Conservation (phyloP, 2,329 filamentous ascomycete genomes). For the Colletotrichum sp. region DNA sequence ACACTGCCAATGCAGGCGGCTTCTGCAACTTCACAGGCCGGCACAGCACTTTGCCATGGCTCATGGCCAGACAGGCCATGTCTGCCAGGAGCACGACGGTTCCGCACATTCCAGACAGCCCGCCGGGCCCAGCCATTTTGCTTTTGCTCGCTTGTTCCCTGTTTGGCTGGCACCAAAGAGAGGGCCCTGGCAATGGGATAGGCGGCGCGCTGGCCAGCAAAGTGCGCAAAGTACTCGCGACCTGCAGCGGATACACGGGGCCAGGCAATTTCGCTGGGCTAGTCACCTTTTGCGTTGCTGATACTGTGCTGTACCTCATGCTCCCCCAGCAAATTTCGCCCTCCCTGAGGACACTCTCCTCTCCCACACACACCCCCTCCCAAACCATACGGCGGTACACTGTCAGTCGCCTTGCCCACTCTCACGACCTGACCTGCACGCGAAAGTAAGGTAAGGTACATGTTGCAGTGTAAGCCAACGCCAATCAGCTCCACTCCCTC, state of each 20-base stretch:
- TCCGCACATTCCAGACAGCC: slow-evolving; percentile 19
- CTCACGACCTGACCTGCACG: not conserved
- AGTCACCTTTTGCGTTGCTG: slow-evolving; percentile 8
- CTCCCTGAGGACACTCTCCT: slow-evolving; percentile 9
- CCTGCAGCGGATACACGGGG: slow-evolving; percentile 16
- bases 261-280: slow-evolving; percentile 16
- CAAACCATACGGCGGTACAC: slow-evolving; percentile 7
- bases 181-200: slow-evolving; percentile 4
- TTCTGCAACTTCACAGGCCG: slow-evolving; percentile 8
- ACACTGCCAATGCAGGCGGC: slow-evolving; percentile 11
- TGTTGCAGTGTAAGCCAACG: slow-evolving; percentile 6
- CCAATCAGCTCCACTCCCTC: slow-evolving; percentile 19
- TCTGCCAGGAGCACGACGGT: slow-evolving; percentile 7
- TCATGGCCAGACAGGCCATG: not conserved
- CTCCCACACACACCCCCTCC: slow-evolving; percentile 17
- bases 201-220: slow-evolving; percentile 6
- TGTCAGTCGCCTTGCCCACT: slow-evolving; percentile 20
- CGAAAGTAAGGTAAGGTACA: slow-evolving; percentile 7
- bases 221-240: slow-evolving; percentile 20
- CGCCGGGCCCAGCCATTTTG: slow-evolving; percentile 17
- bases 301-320: slow-evolving; percentile 23
- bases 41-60: not conserved
- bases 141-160: slow-evolving; percentile 22
- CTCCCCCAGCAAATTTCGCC: slow-evolving; percentile 9
- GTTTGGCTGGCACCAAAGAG: not conserved